Evolutionary conservation across 306 rosid genomes (phyloP), one percentile per base, ranked within the genome.

Genomic region (Coriaria nepalensis): DNA sequence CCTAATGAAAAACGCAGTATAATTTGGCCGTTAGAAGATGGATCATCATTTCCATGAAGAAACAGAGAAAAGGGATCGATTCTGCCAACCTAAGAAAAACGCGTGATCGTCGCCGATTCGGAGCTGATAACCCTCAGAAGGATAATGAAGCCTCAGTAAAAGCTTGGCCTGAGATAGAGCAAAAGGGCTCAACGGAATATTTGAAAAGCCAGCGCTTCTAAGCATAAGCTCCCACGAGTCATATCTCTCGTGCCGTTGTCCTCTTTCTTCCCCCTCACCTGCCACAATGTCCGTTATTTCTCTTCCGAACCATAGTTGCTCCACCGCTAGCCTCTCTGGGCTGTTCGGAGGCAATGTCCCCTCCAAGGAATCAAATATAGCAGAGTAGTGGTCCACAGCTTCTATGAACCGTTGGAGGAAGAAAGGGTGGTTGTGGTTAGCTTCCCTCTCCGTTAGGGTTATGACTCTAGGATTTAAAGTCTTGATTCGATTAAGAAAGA

Each of bases 121-220:
- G 14, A 76, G 78, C 7, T 61, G 78, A 33, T 70, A 76, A 35
- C 82, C 82, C 45, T 64, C 82, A 0, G 78, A 68, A 37, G 82
- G 82, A 40, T 76, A 76, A 53, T 76, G 82, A 14, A 76, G 78
- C 49, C 82, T 61, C 10, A 76, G 73, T 4, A 76, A 70, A 3
- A 76, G 69, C 60, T 71, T 76, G 2, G 82, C 82, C 38, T 76
- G 82, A 0, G 82, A 76, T 9, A 76, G 69, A 2, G 82, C 75
- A 40, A 71, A 76, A 2, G 78, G 73, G 56, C 82, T 76, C 56
- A 71, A 65, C 10, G 75, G 46, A 49, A 71, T 70, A 46, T 71
- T 64, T 10, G 68, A 54, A 49, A 68, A 76, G 5, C 82, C 78
- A 2, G 50, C 50, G 39, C 69, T 64, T 38, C 69, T 43, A 45